These are phyloP conservation scores for Pichia sp. DNA, from an alignment of 1,139 yeast species.

Conservation along the genomic window DNA sequence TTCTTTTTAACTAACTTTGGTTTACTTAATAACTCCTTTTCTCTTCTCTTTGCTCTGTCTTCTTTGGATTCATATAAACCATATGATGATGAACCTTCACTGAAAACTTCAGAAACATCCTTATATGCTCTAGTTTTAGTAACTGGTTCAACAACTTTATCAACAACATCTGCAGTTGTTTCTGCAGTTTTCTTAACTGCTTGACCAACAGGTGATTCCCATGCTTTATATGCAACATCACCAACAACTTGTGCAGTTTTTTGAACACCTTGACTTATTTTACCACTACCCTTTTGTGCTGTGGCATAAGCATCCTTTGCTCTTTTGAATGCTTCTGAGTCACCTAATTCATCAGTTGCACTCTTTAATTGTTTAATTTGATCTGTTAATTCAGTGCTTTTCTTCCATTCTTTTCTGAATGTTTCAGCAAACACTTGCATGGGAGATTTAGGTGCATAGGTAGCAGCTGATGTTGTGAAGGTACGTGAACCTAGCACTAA, in stretches of 20 bases:
- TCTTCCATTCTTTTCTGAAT: conserved; percentile 84
- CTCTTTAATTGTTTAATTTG: conserved; percentile 93
- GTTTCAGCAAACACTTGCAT: conserved; percentile 90
- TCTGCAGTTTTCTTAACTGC: conserved; percentile 78
- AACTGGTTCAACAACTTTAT: conserved; percentile 89
- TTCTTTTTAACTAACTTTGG: conserved; percentile 66
- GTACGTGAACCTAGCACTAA: conserved; percentile 6
- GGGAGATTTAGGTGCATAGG: conserved; percentile 53
- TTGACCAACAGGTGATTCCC: conserved; percentile 94
- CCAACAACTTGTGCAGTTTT: conserved; percentile 96
- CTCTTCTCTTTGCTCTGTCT: conserved; percentile 69
- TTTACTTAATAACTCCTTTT: conserved; percentile 52
- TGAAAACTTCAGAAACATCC: conserved; percentile 82
- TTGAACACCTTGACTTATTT: conserved; percentile 76
- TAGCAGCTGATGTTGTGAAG: neutral
- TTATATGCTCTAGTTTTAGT: conserved; percentile 86
- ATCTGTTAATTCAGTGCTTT: conserved; percentile 82
- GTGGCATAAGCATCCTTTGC: conserved; percentile 90
- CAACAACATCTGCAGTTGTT: conserved; percentile 75
- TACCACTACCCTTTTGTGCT: conserved; percentile 75
- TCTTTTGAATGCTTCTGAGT: conserved; percentile 84
- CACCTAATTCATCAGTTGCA: conserved; percentile 93
- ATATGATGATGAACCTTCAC: conserved; percentile 84
- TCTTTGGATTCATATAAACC: conserved; percentile 93
- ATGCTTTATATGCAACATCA: conserved; percentile 80